Percentiles rank a stretch among this genome's conserved stretches.
These are phyloP conservation scores for Ilex aquifolium DNA, from an alignment of 257 asterid species.

Conservation along the genomic window DNA sequence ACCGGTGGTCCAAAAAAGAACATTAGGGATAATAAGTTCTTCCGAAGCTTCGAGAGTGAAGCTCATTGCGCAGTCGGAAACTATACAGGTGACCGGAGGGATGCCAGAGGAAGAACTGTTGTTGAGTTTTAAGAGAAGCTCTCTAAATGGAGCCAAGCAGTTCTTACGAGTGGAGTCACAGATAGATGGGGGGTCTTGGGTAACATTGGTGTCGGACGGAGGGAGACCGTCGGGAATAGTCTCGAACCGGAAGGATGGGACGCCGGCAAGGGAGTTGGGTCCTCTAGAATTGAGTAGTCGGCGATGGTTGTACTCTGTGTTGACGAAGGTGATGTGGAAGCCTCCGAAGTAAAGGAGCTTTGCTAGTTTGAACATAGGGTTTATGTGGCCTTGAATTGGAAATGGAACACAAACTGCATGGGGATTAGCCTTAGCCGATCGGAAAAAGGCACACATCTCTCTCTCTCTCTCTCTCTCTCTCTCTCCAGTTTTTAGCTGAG, in stretches of 20 bases:
- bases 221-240: constrained; percentile 29
- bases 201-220: constrained; percentile 14
- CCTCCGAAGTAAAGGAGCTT: constrained; percentile 27
- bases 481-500: too few relatives aligned
- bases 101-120: background rate
- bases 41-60: constrained; percentile 13
- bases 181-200: constrained; percentile 15
- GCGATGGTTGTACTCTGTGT: constrained; percentile 23
- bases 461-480: too few relatives aligned
- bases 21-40: constrained; percentile 15
- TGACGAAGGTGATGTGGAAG: constrained; percentile 28
- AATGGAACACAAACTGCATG: constrained; percentile 29
- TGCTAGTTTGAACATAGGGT: constrained; percentile 29
- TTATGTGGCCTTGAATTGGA: constrained; percentile 37
- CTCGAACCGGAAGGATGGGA: constrained; percentile 14
- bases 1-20: constrained; percentile 16
- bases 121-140: constrained; percentile 12
- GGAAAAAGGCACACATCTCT: background rate
- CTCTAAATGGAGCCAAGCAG: constrained; percentile 16
- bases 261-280: constrained; percentile 2
- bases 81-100: constrained; percentile 19
- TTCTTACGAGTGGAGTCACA: constrained; percentile 16
- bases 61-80: constrained; percentile 22
- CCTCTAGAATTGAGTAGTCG: constrained; percentile 14
- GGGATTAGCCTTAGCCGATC: background rate